phyloP scores from a whole-genome alignment of 1,284 basidiomycete species.

The Ustilago crameri region DNA sequence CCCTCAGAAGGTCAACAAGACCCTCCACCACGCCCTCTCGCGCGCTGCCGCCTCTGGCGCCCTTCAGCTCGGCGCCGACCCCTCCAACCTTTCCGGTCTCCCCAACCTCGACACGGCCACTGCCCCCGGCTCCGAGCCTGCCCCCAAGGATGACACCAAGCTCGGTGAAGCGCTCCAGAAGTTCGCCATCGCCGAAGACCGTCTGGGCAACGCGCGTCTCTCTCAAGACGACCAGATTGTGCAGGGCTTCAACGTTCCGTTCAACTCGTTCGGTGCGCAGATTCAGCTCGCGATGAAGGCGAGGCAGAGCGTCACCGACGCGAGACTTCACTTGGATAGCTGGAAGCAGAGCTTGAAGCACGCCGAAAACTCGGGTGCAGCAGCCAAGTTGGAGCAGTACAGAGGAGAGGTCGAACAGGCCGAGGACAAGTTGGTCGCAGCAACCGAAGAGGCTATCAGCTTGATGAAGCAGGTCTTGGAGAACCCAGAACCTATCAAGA shows the following conservation, averaged over 20 bases:
- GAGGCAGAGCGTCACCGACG: conserved; percentile 62
- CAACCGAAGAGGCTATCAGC: conserved; percentile 96
- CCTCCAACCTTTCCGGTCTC: conserved; percentile 53
- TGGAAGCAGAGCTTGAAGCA: conserved; percentile 64
- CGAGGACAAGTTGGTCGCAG: conserved; percentile 79
- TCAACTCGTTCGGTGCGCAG: conserved; percentile 71
- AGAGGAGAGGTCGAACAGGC: conserved; percentile 65
- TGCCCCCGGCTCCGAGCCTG: conserved; percentile 29
- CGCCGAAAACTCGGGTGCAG: conserved; percentile 51
- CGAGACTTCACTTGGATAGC: conserved; percentile 65
- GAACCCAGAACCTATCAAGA: conserved; percentile 95
- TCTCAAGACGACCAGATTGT: conserved; percentile 83
- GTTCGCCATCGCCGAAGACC: conserved; percentile 87
- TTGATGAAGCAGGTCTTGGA: conserved; percentile 98
- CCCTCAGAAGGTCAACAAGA: conserved; percentile 75
- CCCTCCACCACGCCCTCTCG: conserved; percentile 89
- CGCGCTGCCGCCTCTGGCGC: conserved; percentile 82
- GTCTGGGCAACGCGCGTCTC: conserved; percentile 84
- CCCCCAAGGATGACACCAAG: conserved; percentile 51
- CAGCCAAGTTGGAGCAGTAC: conserved; percentile 57
- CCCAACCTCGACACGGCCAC: conserved; percentile 44
- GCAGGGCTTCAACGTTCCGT: conserved; percentile 84
- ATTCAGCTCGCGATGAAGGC: conserved; percentile 66
- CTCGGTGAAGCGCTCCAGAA: conserved; percentile 78
- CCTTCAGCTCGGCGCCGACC: conserved; percentile 70